phyloP scores from a whole-genome alignment of 2,329 filamentous ascomycete genomes.

The Aspergillus neoniger region DNA sequence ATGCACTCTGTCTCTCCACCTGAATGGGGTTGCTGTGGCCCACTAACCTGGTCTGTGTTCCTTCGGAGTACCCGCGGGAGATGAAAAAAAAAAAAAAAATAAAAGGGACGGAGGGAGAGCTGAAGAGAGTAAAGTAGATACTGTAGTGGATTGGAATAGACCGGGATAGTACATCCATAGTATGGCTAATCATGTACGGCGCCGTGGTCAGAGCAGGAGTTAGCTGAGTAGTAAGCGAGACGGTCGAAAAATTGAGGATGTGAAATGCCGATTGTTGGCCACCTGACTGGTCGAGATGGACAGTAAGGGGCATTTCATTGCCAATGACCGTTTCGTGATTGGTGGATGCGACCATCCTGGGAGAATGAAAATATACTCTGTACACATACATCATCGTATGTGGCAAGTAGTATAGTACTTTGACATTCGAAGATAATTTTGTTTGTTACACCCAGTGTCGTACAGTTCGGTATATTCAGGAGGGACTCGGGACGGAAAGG shows the following conservation, averaged over 20 bases:
- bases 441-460: too few species aligned
- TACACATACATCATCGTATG: too few species aligned
- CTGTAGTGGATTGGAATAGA: not conserved
- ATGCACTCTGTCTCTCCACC: not conserved
- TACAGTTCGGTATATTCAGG: too few species aligned
- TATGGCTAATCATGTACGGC: too few species aligned
- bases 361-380: not conserved
- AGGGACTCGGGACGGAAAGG: too few species aligned
- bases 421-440: too few species aligned
- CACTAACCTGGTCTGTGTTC: not conserved
- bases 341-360: not conserved
- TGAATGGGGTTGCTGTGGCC: not conserved
- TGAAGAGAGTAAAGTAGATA: conserved; percentile 1
- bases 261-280: not conserved
- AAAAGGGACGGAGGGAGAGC: not conserved
- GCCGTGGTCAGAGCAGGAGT: not conserved
- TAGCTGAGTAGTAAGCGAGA: not conserved
- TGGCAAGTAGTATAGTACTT: too few species aligned
- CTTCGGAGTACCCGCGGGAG: not conserved
- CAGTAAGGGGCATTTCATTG: not conserved
- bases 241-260: not conserved
- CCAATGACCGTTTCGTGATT: conserved; percentile 2
- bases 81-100: not conserved
- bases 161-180: too few species aligned
- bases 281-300: not conserved